Evolutionary conservation across 2,329 filamentous ascomycete genomes (phyloP).

Genomic region (Fusarium abutilonis): DNA sequence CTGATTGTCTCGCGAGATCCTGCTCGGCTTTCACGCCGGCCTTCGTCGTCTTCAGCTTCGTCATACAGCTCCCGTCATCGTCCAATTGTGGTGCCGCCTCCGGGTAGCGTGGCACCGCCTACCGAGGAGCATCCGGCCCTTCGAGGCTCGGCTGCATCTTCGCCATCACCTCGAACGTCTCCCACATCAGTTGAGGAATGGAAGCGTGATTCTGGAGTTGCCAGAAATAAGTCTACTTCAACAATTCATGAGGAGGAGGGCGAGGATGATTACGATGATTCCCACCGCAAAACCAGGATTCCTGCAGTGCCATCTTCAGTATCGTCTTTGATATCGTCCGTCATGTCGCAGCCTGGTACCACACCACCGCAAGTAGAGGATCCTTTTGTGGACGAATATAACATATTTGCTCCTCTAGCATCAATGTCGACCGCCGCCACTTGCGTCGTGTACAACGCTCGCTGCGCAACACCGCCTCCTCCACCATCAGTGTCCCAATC

Average conservation of each 20-base stretch:
- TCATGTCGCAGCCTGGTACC: slow-evolving; percentile 28
- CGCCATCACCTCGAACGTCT: slow-evolving; percentile 36
- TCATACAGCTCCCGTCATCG: slow-evolving; percentile 40
- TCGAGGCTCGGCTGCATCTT: slow-evolving; percentile 46
- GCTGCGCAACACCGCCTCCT: slow-evolving; percentile 36
- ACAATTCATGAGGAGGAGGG: slow-evolving; percentile 55
- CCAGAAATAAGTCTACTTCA: slow-evolving; percentile 55
- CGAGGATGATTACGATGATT: slow-evolving; percentile 50
- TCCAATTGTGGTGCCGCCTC: slow-evolving; percentile 48
- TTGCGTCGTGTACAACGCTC: slow-evolving; percentile 41
- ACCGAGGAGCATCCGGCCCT: slow-evolving; percentile 65
- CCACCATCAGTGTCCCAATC: slow-evolving; percentile 30
- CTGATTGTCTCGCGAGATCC: slow-evolving; percentile 59
- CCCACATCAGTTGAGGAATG: slow-evolving; percentile 51
- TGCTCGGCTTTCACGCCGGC: slow-evolving; percentile 46
- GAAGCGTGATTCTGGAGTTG: slow-evolving; percentile 67
- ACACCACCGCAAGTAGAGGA: slow-evolving; percentile 32
- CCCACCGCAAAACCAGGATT: slow-evolving; percentile 18
- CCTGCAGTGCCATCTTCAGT: slow-evolving; percentile 24
- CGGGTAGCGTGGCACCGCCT: slow-evolving; percentile 54
- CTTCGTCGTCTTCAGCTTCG: slow-evolving; percentile 39
- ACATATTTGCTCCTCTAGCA: slow-evolving; percentile 38
- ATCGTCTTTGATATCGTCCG: slow-evolving; percentile 31
- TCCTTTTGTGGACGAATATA: slow-evolving; percentile 42
- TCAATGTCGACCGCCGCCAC: slow-evolving; percentile 36